These are phyloP conservation scores for Debaryomyces coudertii DNA, from an alignment of 1,139 yeast species.

Conservation along the genomic window DNA sequence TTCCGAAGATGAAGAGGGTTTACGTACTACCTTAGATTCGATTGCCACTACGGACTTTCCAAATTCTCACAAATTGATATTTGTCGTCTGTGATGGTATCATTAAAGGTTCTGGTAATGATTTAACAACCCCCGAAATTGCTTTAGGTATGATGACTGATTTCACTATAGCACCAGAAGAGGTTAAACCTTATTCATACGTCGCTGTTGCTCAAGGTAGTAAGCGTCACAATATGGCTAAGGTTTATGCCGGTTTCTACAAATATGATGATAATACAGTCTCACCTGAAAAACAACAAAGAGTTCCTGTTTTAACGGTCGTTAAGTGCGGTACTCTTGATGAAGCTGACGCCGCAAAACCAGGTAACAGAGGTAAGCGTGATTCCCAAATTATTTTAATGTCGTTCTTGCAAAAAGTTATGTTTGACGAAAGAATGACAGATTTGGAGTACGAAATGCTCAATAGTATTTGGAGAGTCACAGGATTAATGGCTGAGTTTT, in stretches of 20 bases:
- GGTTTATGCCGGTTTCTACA: slow-evolving; percentile 87
- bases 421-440: slow-evolving; percentile 97
- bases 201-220: slow-evolving; percentile 90
- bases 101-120: slow-evolving; percentile 94
- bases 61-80: slow-evolving; percentile 83
- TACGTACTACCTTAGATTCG: slow-evolving; percentile 88
- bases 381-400: slow-evolving; percentile 93
- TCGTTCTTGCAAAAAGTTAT: slow-evolving; percentile 87
- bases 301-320: slow-evolving; percentile 80
- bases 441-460: slow-evolving; percentile 81
- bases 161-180: slow-evolving; percentile 71
- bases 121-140: slow-evolving; percentile 84
- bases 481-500: slow-evolving; percentile 84
- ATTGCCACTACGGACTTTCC: slow-evolving; percentile 92
- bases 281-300: slow-evolving; percentile 84
- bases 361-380: slow-evolving; percentile 98
- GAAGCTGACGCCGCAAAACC: slow-evolving; percentile 84
- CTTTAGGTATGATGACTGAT: slow-evolving; percentile 84
- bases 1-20: slow-evolving; percentile 86
- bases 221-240: slow-evolving; percentile 98
- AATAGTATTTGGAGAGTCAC: slow-evolving; percentile 82
- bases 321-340: slow-evolving; percentile 90
- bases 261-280: slow-evolving; percentile 72
- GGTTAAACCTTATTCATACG: slow-evolving; percentile 81
- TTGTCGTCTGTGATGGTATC: slow-evolving; percentile 89